These are phyloP conservation scores for Nematocida sp. DNA, from an alignment of 371 early-diverging fungal genomes.

Conservation along the genomic window DNA sequence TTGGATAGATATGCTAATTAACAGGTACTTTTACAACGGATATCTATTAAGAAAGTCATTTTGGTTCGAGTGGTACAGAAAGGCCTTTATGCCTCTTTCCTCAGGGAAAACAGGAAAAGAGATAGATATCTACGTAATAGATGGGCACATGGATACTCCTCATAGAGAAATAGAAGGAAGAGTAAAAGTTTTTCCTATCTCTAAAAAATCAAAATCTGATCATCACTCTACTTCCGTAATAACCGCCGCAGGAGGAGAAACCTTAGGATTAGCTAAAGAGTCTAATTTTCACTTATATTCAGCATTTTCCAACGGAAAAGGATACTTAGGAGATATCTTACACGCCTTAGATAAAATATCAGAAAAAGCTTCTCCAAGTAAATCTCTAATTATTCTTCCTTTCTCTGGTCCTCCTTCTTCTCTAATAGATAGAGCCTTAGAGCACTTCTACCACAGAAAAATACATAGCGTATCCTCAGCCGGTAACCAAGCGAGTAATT, in stretches of 20 bases:
- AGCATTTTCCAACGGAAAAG: conserved; percentile 51
- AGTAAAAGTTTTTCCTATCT: conserved; percentile 6
- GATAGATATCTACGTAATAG: conserved; percentile 55
- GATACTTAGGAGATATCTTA: conserved; percentile 59
- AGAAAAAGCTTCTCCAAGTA: not conserved
- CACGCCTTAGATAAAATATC: conserved; percentile 51
- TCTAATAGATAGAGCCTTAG: conserved; percentile 47
- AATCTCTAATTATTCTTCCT: conserved; percentile 56
- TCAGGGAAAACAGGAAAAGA: conserved; percentile 59
- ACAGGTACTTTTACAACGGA: conserved; percentile 23
- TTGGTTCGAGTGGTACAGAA: conserved; percentile 46
- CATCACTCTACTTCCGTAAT: conserved; percentile 47
- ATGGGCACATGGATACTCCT: conserved; percentile 47
- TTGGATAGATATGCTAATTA: conserved; percentile 10
- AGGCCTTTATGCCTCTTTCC: not conserved
- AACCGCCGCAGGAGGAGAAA: conserved; percentile 44
- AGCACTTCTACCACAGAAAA: conserved; percentile 40
- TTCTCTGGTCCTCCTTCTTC: conserved; percentile 58
- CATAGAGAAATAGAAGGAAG: conserved; percentile 39
- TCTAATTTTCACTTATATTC: conserved; percentile 52
- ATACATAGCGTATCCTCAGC: conserved; percentile 59
- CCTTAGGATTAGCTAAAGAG: conserved; percentile 59
- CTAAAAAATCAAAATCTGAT: not conserved
- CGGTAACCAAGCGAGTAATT: conserved; percentile 59
- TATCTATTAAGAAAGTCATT: conserved; percentile 26